Percentiles rank a stretch among this genome's conserved stretches.
Conservation (phyloP, 441 rosid species). For the Hypseocharis bilobata region DNA sequence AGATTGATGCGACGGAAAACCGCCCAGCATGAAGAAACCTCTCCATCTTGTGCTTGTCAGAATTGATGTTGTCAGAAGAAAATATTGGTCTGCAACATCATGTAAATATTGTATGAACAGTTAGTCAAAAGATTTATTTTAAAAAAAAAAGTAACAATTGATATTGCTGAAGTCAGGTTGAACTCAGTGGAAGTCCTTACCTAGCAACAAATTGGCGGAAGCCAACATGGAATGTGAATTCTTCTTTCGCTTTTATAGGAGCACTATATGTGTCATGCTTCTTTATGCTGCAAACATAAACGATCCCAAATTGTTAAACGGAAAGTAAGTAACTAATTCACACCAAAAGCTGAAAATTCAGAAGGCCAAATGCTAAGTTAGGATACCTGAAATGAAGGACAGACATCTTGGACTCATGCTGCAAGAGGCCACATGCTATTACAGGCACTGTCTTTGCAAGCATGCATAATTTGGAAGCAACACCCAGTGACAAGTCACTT, state of each 20-base stretch:
- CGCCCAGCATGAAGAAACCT: constrained; percentile 79
- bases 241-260: constrained; percentile 86
- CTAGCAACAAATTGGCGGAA: constrained; percentile 88
- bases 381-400: constrained; percentile 82
- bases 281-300: constrained; percentile 47
- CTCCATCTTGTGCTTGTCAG: constrained; percentile 92
- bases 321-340: constrained; percentile 7
- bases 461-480: constrained; percentile 51
- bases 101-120: neutral
- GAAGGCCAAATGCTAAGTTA: neutral
- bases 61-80: constrained; percentile 60
- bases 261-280: constrained; percentile 64
- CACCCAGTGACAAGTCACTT: constrained; percentile 51
- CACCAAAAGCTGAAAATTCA: constrained; percentile 12
- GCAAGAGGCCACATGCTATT: constrained; percentile 72
- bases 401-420: constrained; percentile 93
- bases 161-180: neutral
- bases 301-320: constrained; percentile 15
- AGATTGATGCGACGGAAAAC: constrained; percentile 69
- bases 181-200: constrained; percentile 28
- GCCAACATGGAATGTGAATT: constrained; percentile 80
- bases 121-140: constrained; percentile 15
- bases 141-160: neutral
- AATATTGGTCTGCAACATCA: constrained; percentile 61
- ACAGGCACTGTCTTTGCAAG: constrained; percentile 39